Conservation (phyloP, 2,329 filamentous ascomycete species). For the Didymella keratinophila region DNA sequence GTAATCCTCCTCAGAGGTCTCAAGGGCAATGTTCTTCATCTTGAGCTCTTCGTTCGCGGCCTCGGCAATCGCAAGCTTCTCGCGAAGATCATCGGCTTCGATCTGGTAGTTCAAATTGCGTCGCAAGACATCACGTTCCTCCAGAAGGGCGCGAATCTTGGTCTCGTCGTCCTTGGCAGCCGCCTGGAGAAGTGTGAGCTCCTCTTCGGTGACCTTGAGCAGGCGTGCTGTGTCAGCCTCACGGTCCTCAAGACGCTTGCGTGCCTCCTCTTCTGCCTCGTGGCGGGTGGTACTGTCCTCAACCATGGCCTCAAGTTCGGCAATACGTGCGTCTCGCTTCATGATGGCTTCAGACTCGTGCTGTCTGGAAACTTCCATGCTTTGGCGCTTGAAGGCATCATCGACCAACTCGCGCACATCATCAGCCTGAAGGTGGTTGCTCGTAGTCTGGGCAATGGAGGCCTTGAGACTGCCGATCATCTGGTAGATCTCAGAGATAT, state of each 20-base stretch:
- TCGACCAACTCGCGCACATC: conserved; percentile 51
- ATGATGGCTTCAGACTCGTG: conserved; percentile 41
- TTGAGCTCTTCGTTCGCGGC: conserved; percentile 68
- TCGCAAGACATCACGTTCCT: conserved; percentile 53
- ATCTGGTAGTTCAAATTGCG: conserved; percentile 51
- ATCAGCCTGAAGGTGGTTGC: conserved; percentile 55
- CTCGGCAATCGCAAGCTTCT: conserved; percentile 60
- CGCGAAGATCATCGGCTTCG: conserved; percentile 57
- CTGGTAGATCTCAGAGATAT: conserved; percentile 56
- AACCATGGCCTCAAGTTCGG: conserved; percentile 47
- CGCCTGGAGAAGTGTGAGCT: conserved; percentile 56
- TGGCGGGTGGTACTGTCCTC: conserved; percentile 45
- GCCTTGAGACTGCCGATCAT: conserved; percentile 58
- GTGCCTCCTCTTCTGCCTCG: conserved; percentile 53
- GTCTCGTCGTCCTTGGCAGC: conserved; percentile 53
- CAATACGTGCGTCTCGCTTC: conserved; percentile 46
- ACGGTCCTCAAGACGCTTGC: conserved; percentile 54
- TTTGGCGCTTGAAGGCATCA: conserved; percentile 49
- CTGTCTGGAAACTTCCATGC: conserved; percentile 38
- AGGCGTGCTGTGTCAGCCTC: conserved; percentile 54
- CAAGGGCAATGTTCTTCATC: conserved; percentile 41
- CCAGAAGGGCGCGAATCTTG: conserved; percentile 52
- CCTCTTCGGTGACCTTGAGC: conserved; percentile 59
- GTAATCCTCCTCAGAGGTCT: conserved; percentile 54
- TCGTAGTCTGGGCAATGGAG: conserved; percentile 56